Evolutionary conservation across 2,329 filamentous ascomycete species (phyloP).

Genomic region (Aspergillus candidus): DNA sequence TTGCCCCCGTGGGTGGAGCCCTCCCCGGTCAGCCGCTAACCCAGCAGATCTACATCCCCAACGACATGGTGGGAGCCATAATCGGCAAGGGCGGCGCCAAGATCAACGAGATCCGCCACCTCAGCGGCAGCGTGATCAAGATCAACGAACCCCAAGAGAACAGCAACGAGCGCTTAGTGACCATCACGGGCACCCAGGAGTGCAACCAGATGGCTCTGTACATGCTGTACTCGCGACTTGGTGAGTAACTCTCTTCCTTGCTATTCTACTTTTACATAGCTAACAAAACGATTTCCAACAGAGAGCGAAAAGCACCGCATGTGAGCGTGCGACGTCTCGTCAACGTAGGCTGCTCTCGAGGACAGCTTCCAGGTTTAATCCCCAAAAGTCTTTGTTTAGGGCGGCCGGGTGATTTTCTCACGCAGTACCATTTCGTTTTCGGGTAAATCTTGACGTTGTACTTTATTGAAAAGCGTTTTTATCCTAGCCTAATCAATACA

Average conservation of each 20-base stretch:
- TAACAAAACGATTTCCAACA: constrained; percentile 31
- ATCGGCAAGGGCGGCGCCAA: constrained; percentile 98
- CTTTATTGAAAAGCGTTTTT: constrained; percentile 27
- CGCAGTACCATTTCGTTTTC: constrained; percentile 10
- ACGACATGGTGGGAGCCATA: constrained; percentile 98
- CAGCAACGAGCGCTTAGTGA: constrained; percentile 95
- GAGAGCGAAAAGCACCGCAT: constrained; percentile 73
- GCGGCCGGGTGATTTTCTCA: constrained; percentile 16
- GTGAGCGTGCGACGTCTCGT: constrained; percentile 28
- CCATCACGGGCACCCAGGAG: constrained; percentile 94
- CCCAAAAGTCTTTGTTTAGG: constrained; percentile 11
- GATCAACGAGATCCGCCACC: constrained; percentile 97
- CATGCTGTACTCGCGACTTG: constrained; percentile 96
- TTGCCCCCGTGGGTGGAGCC: constrained; percentile 61
- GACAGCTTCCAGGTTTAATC: constrained; percentile 1
- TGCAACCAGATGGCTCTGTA: constrained; percentile 99
- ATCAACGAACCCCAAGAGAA: constrained; percentile 99
- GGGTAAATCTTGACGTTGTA: constrained; percentile 25
- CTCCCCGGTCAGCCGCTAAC: constrained; percentile 80
- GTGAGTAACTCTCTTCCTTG: constrained; percentile 43
- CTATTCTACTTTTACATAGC: neutral
- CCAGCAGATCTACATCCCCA: constrained; percentile 98
- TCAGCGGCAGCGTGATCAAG: constrained; percentile 97
- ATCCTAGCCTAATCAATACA: constrained; percentile 1
- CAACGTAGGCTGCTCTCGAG: constrained; percentile 7